These are phyloP conservation scores for Lablab purpureus DNA, from an alignment of 306 rosid species.

Conservation along the genomic window DNA sequence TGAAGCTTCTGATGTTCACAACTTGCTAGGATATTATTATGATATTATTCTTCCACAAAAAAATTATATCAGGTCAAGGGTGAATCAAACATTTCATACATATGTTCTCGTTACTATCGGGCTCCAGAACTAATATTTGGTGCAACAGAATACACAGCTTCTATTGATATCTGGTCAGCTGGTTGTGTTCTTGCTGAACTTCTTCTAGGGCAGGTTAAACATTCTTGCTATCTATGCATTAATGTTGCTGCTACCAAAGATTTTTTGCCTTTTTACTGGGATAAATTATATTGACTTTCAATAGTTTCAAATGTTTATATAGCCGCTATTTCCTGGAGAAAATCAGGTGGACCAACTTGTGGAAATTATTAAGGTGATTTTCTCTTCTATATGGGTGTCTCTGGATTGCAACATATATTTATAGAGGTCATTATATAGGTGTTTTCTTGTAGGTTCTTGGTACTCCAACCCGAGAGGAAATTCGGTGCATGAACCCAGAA, in stretches of 20 bases:
- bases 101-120: slow-evolving; percentile 90
- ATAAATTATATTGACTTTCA: slow-evolving; percentile 28
- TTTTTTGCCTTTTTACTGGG: neutral
- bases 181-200: slow-evolving; percentile 96
- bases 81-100: slow-evolving; percentile 84
- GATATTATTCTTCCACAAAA: neutral
- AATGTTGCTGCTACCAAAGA: slow-evolving; percentile 18
- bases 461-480: slow-evolving; percentile 92
- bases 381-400: slow-evolving; percentile 36
- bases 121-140: slow-evolving; percentile 96
- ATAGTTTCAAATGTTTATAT: slow-evolving; percentile 45
- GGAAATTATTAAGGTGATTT: slow-evolving; percentile 83
- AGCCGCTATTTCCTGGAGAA: slow-evolving; percentile 96
- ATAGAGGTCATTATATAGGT: slow-evolving; percentile 31
- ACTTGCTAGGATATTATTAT: slow-evolving; percentile 7
- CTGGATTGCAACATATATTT: slow-evolving; percentile 3
- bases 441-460: slow-evolving; percentile 79
- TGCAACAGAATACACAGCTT: slow-evolving; percentile 83
- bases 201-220: slow-evolving; percentile 80
- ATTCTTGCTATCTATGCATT: slow-evolving; percentile 5
- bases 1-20: slow-evolving; percentile 29
- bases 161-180: slow-evolving; percentile 93
- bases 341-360: slow-evolving; percentile 92
- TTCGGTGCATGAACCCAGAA: slow-evolving; percentile 89
- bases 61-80: slow-evolving; percentile 66